Base-by-base conservation (phyloP, 805 yeast species). In the Pichia occidentalis region DNA sequence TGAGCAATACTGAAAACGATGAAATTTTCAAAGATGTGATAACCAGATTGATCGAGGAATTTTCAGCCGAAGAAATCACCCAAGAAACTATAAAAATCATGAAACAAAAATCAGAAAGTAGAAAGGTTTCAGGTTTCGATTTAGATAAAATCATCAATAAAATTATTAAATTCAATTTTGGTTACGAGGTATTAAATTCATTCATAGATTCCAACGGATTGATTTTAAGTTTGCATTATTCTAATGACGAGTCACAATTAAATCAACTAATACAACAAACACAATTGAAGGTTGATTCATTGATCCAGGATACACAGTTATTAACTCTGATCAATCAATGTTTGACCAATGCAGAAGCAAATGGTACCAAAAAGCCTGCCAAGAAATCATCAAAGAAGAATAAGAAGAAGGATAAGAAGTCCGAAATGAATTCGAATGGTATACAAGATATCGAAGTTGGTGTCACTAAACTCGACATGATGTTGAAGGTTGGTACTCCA, bases 191-290 rank as follows among this genome's bases (percentile, higher is more conserved):
- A n/a, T 61, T 83, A 30, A 72, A 78, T 40, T 66, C 79, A 17
- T 68, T 83, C 33, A 70, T 84, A 36, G 92, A 84, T 54, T 75
- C 84, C 2, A 80, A 79, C 37, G 92, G 92, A 1, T 60, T 84
- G 32, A 55, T 59, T 13, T 73, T 83, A 54, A 73, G 77, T 44
- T 75, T 85, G 73, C 70, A 72, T 34, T 63, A 66, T 25, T 70
- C 73, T 7, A 67, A 73, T 25, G 60, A 79, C 34, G 61, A 62
- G 18, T 57, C 58, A 16, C 64, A 80, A 40, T 59, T 68, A 29
- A 54, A 46, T 13, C 61, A 68, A n/a, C 60, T 82, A 19, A 64
- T 63, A 22, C 42, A 53, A 12, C 75, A 75, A 52, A 65, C 80
- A 13, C 67, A 66, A 10, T 57, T 34, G 8, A 57, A 58, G 40